phyloP scores from a whole-genome alignment of 352 stramenopile species.

The Phytophthora palmivora region DNA sequence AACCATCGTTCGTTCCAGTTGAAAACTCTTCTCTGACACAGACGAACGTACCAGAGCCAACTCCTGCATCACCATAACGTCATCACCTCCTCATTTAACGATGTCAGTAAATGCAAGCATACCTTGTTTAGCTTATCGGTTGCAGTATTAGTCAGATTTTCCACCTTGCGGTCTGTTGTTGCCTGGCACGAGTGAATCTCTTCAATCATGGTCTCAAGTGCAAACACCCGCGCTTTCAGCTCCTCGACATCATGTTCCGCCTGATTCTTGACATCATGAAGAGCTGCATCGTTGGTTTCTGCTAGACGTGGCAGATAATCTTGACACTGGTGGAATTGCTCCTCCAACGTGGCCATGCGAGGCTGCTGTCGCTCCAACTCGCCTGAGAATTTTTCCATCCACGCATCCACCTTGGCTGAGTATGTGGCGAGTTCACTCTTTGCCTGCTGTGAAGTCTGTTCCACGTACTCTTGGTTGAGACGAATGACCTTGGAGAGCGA shows the following conservation, averaged over 20 bases:
- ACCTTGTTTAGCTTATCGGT: constrained; percentile 62
- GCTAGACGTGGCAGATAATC: constrained; percentile 46
- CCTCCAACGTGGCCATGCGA: constrained; percentile 42
- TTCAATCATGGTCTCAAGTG: constrained; percentile 51
- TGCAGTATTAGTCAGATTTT: constrained; percentile 46
- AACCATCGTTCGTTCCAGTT: constrained; percentile 50
- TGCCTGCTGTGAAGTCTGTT: constrained; percentile 57
- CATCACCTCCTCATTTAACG: not conserved
- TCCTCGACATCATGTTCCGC: constrained; percentile 55
- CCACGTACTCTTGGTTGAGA: constrained; percentile 77
- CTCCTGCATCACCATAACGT: constrained; percentile 40
- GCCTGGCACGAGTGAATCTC: constrained; percentile 40
- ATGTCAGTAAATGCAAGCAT: not conserved
- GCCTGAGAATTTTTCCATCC: constrained; percentile 71
- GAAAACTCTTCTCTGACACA: constrained; percentile 65
- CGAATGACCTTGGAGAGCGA: constrained; percentile 75
- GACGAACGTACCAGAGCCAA: constrained; percentile 58
- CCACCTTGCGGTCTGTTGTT: constrained; percentile 46
- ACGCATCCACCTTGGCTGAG: constrained; percentile 53
- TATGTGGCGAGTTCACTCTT: constrained; percentile 44
- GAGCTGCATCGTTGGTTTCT: constrained; percentile 34
- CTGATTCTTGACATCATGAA: constrained; percentile 32
- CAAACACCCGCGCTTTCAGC: constrained; percentile 57
- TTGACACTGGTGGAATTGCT: constrained; percentile 52
- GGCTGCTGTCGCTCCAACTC: constrained; percentile 49